Conservation (phyloP, 2,329 filamentous ascomycete species). For the Ascochyta lentis region DNA sequence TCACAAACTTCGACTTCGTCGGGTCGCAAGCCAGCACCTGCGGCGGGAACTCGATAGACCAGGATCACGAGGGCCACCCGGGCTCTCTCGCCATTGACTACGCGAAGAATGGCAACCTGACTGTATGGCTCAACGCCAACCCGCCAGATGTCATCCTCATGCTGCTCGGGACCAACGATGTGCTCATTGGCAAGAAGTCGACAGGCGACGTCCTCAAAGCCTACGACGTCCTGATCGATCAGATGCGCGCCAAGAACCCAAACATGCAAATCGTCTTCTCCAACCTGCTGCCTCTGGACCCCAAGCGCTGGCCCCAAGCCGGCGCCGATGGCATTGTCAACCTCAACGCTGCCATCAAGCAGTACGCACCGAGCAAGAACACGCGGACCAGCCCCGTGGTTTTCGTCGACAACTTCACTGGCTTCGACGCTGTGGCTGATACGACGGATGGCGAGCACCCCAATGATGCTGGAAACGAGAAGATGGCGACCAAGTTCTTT, state of each 20-base stretch:
- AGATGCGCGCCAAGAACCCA: slow-evolving; percentile 53
- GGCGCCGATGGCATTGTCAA: slow-evolving; percentile 27
- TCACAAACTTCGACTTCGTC: slow-evolving; percentile 46
- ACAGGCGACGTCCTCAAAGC: slow-evolving; percentile 46
- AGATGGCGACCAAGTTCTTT: slow-evolving; percentile 40
- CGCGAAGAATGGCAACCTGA: slow-evolving; percentile 48
- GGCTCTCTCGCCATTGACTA: slow-evolving; percentile 52
- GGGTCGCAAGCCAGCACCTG: slow-evolving; percentile 44
- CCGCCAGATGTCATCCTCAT: slow-evolving; percentile 56
- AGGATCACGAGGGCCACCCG: slow-evolving; percentile 55
- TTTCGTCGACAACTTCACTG: slow-evolving; percentile 39
- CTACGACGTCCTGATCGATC: slow-evolving; percentile 48
- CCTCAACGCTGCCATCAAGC: slow-evolving; percentile 25
- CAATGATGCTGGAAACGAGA: slow-evolving; percentile 38
- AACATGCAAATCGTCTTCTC: slow-evolving; percentile 51
- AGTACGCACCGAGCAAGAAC: slow-evolving; percentile 30
- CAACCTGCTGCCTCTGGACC: slow-evolving; percentile 37
- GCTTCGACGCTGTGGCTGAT: slow-evolving; percentile 39
- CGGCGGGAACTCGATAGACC: slow-evolving; percentile 51
- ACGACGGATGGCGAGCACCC: slow-evolving; percentile 46
- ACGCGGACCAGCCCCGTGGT: slow-evolving; percentile 32
- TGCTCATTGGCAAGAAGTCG: slow-evolving; percentile 46
- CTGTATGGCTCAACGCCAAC: slow-evolving; percentile 48
- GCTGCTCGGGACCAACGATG: slow-evolving; percentile 56
- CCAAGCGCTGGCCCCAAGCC: slow-evolving; percentile 28